These are phyloP conservation scores for Dunaliella primolecta DNA, from an alignment of 139 green algal genomes.

Conservation along the genomic window DNA sequence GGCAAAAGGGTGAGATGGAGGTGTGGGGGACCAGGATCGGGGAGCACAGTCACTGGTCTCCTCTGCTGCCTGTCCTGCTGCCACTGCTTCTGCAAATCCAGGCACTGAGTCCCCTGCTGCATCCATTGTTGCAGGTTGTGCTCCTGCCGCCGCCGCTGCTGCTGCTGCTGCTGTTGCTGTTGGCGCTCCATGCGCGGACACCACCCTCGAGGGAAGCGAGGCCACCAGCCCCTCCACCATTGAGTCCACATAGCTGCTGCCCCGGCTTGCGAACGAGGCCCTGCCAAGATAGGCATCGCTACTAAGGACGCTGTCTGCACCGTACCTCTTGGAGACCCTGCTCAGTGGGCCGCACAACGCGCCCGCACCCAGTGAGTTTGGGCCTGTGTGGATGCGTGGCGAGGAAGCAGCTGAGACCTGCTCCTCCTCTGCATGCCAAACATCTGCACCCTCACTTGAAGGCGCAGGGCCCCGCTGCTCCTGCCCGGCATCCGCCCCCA, in stretches of 20 bases:
- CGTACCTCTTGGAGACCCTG: neutral
- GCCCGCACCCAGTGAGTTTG: no score
- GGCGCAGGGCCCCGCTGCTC: neutral
- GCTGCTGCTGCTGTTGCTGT: conserved; percentile 1
- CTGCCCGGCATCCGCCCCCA: neutral
- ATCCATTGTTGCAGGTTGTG: neutral
- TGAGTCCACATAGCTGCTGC: neutral
- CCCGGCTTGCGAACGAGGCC: neutral
- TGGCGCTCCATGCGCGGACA: neutral
- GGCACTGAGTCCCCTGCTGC: no score
- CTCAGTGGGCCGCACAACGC: neutral
- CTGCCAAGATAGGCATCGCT: neutral
- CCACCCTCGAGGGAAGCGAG: neutral
- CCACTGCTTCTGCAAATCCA: neutral
- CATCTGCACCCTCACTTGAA: neutral
- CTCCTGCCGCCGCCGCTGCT: neutral
- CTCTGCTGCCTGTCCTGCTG: neutral
- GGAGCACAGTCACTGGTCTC: no score
- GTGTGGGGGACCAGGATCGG: no score
- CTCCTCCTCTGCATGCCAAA: neutral
- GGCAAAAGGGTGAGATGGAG: no score
- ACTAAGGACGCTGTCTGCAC: neutral
- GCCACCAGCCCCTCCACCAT: conserved; percentile 3
- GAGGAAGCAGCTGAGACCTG: neutral
- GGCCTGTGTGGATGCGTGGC: no score